Percentiles rank a stretch among this genome's conserved stretches.
These are phyloP conservation scores for Clitopilus hobsonii DNA, from an alignment of 768 basidiomycete genomes.

Conservation along the genomic window DNA sequence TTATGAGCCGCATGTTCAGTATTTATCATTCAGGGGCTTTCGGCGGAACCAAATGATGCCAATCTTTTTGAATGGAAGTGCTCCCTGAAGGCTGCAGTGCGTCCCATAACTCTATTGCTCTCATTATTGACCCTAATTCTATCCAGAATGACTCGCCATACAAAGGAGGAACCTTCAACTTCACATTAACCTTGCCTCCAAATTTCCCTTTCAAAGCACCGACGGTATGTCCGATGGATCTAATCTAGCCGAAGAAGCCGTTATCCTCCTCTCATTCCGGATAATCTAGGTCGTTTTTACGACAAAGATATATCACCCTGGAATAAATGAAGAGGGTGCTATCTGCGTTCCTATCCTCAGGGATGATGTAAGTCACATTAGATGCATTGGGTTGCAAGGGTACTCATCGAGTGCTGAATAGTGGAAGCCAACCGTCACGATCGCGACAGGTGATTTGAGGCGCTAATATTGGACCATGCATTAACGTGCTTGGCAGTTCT, in stretches of 20 bases:
- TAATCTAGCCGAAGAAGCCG: conserved; percentile 8
- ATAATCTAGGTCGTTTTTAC: conserved; percentile 65
- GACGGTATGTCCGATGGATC: conserved; percentile 37
- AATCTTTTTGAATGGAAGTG: conserved; percentile 80
- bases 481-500: too few relatives aligned
- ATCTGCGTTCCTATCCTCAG: conserved; percentile 83
- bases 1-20: conserved; percentile 8
- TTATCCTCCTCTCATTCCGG: background rate
- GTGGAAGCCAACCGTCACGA: conserved; percentile 83
- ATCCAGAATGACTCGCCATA: conserved; percentile 73
- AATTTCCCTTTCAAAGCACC: conserved; percentile 89
- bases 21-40: conserved; percentile 45
- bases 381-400: background rate
- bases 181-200: conserved; percentile 66
- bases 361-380: conserved; percentile 58
- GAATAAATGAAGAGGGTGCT: conserved; percentile 83
- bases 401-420: conserved; percentile 22
- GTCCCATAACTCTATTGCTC: conserved; percentile 16
- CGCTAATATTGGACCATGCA: background rate
- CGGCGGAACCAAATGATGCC: conserved; percentile 59
- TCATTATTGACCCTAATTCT: background rate
- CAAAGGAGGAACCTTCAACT: conserved; percentile 76
- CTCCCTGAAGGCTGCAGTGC: conserved; percentile 66
- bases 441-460: conserved; percentile 54
- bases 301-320: conserved; percentile 88